Conservation (phyloP, 768 basidiomycete genomes). For the Amyloporia xantha region DNA sequence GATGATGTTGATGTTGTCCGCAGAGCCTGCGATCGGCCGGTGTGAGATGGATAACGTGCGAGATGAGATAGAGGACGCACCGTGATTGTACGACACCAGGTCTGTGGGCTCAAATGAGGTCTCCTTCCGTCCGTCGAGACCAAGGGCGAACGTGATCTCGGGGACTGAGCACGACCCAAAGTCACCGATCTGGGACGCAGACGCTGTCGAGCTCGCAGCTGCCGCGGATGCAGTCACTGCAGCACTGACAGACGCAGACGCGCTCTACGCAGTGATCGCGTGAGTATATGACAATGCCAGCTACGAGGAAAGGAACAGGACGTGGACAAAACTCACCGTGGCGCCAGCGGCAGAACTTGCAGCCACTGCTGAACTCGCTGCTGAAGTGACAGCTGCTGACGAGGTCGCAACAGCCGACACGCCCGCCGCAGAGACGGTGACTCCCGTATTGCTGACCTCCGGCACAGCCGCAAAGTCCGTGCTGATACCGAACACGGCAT, state of each 20-base stretch:
- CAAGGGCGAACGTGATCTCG: conserved; percentile 46
- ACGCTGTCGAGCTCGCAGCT: conserved; percentile 8
- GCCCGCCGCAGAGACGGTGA: neutral
- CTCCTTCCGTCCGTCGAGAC: conserved; percentile 48
- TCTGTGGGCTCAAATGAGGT: conserved; percentile 49
- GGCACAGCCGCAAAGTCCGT: neutral
- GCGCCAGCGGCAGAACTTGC: conserved; percentile 8
- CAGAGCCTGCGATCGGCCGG: conserved; percentile 57
- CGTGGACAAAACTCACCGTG: no score
- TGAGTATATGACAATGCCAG: neutral
- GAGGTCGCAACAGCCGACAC: neutral
- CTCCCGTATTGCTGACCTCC: no score
- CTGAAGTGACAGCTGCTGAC: neutral
- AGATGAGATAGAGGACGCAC: conserved; percentile 19
- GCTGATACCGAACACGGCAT: conserved; percentile 41
- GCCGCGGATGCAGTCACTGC: conserved; percentile 7
- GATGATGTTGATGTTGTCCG: conserved; percentile 55
- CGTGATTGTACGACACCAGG: conserved; percentile 13
- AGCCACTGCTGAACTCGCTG: neutral
- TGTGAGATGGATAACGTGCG: conserved; percentile 1
- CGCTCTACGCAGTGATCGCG: neutral
- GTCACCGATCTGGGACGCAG: conserved; percentile 4
- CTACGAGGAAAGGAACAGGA: no score
- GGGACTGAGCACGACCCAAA: no score
- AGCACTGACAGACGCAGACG: no score